These are phyloP conservation scores for Leccinum truebloodii DNA, from an alignment of 768 basidiomycete genomes.

Conservation along the genomic window DNA sequence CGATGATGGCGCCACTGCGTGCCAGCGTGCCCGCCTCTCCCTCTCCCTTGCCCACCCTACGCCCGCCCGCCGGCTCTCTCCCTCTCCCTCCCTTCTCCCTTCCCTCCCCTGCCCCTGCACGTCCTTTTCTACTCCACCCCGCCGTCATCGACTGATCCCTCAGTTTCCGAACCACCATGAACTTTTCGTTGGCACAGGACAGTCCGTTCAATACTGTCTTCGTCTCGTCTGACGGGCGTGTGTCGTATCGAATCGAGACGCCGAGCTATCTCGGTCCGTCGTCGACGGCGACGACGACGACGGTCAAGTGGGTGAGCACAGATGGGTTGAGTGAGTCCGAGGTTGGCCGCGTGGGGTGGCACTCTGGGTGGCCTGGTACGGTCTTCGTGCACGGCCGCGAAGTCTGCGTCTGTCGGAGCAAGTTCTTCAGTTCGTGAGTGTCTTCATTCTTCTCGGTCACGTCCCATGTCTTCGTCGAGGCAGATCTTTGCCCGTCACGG, in stretches of 20 bases:
- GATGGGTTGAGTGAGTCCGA: slow-evolving; percentile 28
- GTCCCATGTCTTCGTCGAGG: too few relatives aligned
- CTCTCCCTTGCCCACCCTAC: too few relatives aligned
- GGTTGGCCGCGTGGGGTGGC: slow-evolving; percentile 32
- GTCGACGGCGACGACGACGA: slow-evolving; percentile 24
- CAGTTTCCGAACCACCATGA: slow-evolving; percentile 21
- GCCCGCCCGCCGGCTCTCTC: too few relatives aligned
- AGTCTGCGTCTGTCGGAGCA: slow-evolving; percentile 25
- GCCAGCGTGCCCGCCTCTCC: too few relatives aligned
- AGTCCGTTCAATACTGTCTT: slow-evolving; percentile 36
- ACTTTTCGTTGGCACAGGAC: slow-evolving; percentile 33
- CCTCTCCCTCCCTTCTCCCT: too few relatives aligned
- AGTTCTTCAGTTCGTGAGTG: slow-evolving; percentile 35
- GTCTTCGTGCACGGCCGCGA: slow-evolving; percentile 32
- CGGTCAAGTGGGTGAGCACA: slow-evolving; percentile 28
- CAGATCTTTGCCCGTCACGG: background rate
- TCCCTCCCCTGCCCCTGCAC: too few relatives aligned
- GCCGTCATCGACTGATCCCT: background rate
- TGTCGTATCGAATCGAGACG: slow-evolving; percentile 33
- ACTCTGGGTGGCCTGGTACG: slow-evolving; percentile 28
- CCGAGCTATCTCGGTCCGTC: slow-evolving; percentile 15
- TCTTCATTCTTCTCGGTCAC: background rate
- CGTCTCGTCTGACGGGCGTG: slow-evolving; percentile 30
- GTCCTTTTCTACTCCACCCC: too few relatives aligned
- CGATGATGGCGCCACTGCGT: too few relatives aligned